phyloP scores from a whole-genome alignment of 257 asterid genomes.

The Capsicum rhomboideum region DNA sequence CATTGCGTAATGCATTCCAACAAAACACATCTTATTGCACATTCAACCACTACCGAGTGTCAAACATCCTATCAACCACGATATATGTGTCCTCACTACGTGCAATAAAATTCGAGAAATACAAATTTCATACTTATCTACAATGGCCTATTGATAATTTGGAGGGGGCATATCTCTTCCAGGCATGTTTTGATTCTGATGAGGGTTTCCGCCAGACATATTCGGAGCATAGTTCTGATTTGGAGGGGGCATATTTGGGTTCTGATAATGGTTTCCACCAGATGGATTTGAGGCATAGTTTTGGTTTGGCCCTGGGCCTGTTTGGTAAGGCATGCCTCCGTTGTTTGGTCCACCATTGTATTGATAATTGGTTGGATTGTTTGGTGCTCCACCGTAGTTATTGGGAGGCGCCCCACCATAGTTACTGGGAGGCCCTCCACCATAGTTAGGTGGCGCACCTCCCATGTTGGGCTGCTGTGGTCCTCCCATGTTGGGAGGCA shows the following conservation, averaged over 20 bases:
- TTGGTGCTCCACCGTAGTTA: conserved; percentile 17
- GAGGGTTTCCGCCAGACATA: conserved; percentile 12
- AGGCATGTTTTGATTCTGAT: conserved; percentile 28
- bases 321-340: conserved; percentile 14
- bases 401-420: conserved; percentile 23
- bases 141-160: conserved; percentile 17
- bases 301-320: conserved; percentile 26
- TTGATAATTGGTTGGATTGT: conserved; percentile 13
- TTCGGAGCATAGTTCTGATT: conserved; percentile 19
- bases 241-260: conserved; percentile 20
- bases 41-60: background rate
- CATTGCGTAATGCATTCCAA: background rate
- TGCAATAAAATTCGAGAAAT: background rate
- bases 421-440: conserved; percentile 21
- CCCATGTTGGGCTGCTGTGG: conserved; percentile 14
- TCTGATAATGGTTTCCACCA: conserved; percentile 19
- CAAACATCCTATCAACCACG: background rate
- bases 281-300: conserved; percentile 17
- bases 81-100: background rate
- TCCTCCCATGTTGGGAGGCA: background rate
- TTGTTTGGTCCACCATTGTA: conserved; percentile 6
- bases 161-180: conserved; percentile 39
- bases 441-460: conserved; percentile 3
- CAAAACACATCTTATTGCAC: background rate
- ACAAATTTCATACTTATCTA: background rate